Evolutionary conservation across 176 grass and related monocot species (phyloP), one percentile per base, ranked within the genome.

Genomic region (Calamus simplicifolius): DNA sequence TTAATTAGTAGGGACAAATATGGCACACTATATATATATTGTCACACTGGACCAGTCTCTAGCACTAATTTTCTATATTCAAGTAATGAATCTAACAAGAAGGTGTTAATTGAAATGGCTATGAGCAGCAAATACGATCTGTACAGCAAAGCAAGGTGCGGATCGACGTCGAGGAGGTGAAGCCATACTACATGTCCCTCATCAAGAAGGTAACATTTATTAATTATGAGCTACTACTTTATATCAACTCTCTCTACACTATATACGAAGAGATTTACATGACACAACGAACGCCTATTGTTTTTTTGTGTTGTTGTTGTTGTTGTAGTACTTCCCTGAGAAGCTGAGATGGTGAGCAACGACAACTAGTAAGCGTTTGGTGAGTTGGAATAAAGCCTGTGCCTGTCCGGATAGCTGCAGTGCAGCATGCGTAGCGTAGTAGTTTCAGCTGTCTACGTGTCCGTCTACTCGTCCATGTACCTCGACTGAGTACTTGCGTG

Each of bases 131-230:
- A 81, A 64, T 81, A 75, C 53, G 71, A 75, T 54, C 19, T 75
- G 4, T 75, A 75, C 51, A 75, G 78, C 71, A 75, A 81, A 75
- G 71, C 56, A 81, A 70, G 59, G 64, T 75, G 18, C 64, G 65
- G 25, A 27, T 81, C 18, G 56, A 81, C 57, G 71, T 81, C 29
- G 58, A 75, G 49, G 57, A 69, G 58, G 78, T 81, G 48, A 75
- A 81, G 50, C 71, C 71, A 21, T 81, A 81, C 18, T 81, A 81
- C 51, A 49, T 68, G 13, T 81, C 78, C 16, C 71, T 81, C 51
- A 81, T 81, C 43, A 48, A 75, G 17, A 81, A 81, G 69, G 78
- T 81, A 54, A 43, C 35, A 5, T 18, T 23, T 31, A 18, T 72
- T n/a, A n/a, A n/a, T 23, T 23, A 23, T 26, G 14, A 6, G 14